Conservation (phyloP, 176 grass and related monocot genomes). For the Triticum turgidum region DNA sequence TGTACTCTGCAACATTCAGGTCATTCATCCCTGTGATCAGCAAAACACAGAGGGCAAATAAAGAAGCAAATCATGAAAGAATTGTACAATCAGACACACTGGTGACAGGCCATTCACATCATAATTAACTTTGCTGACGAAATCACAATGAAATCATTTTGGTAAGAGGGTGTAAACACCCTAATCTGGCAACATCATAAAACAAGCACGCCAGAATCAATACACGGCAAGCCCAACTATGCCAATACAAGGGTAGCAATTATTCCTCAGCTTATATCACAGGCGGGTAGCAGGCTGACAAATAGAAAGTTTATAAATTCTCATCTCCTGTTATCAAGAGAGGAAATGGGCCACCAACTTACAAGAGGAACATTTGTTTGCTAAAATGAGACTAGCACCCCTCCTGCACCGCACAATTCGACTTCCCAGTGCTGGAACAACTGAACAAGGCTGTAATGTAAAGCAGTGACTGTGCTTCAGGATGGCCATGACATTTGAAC, state of each 20-base stretch:
- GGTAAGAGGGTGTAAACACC: background rate
- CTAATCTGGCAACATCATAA: conserved; percentile 36
- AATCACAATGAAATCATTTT: background rate
- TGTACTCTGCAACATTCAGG: background rate
- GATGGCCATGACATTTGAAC: conserved; percentile 32
- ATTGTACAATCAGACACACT: background rate
- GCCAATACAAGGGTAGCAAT: conserved; percentile 22
- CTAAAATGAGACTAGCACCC: conserved; percentile 15
- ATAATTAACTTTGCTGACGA: background rate
- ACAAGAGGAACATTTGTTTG: conserved; percentile 40
- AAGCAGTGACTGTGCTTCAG: conserved; percentile 24
- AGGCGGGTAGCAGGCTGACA: conserved; percentile 9
- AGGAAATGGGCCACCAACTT: conserved; percentile 37
- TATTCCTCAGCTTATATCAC: conserved; percentile 39
- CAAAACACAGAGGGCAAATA: background rate
- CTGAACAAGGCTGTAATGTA: conserved; percentile 34
- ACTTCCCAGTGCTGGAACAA: conserved; percentile 27
- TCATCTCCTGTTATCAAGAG: conserved; percentile 28
- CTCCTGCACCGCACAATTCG: conserved; percentile 2
- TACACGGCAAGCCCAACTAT: conserved; percentile 16
- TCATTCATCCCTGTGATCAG: background rate
- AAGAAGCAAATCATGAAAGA: background rate
- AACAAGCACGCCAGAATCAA: conserved; percentile 35
- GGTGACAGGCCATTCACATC: background rate
- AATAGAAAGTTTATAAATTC: conserved; percentile 37